A percentile compares a stretch with the other conserved stretches of the same genome.
phyloP scores from a whole-genome alignment of 2,329 filamentous ascomycete genomes.

The Zymoseptoria brevis region DNA sequence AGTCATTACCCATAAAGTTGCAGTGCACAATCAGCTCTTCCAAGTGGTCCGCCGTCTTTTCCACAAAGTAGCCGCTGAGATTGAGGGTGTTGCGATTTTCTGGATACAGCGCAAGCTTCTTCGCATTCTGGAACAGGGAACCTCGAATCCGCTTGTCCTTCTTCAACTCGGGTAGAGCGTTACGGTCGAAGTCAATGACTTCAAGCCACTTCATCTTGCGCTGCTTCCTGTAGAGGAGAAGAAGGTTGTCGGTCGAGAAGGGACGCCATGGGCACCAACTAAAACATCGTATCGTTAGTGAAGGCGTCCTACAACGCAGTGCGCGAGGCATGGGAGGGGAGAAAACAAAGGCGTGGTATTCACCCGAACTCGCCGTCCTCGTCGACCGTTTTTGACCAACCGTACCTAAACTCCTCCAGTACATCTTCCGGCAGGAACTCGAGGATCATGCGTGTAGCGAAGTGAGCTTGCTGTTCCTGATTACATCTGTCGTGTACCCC shows the following conservation, averaged over 20 bases:
- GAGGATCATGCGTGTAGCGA: constrained; percentile 42
- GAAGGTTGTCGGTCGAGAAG: constrained; percentile 41
- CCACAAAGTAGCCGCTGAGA: constrained; percentile 36
- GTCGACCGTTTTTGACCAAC: constrained; percentile 2
- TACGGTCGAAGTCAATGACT: constrained; percentile 39
- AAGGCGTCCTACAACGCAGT: background rate
- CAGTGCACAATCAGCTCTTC: constrained; percentile 43
- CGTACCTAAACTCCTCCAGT: constrained; percentile 40
- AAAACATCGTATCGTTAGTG: constrained; percentile 1
- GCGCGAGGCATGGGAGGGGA: background rate
- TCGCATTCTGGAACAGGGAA: constrained; percentile 35
- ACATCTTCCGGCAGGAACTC: constrained; percentile 43
- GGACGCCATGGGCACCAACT: constrained; percentile 44
- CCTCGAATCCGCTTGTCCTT: constrained; percentile 33
- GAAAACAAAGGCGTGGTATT: background rate
- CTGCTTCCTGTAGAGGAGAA: constrained; percentile 43
- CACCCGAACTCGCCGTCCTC: background rate
- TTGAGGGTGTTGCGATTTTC: constrained; percentile 39
- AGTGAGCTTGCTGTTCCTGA: constrained; percentile 37
- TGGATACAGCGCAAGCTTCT: constrained; percentile 41
- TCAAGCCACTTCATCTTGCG: constrained; percentile 43
- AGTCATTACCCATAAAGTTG: constrained; percentile 36
- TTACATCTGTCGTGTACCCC: constrained; percentile 38
- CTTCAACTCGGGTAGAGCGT: constrained; percentile 36
- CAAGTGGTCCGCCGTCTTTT: constrained; percentile 33